phyloP scores from a whole-genome alignment of 1,284 basidiomycete species.

The Mrakiaceae sp. region DNA sequence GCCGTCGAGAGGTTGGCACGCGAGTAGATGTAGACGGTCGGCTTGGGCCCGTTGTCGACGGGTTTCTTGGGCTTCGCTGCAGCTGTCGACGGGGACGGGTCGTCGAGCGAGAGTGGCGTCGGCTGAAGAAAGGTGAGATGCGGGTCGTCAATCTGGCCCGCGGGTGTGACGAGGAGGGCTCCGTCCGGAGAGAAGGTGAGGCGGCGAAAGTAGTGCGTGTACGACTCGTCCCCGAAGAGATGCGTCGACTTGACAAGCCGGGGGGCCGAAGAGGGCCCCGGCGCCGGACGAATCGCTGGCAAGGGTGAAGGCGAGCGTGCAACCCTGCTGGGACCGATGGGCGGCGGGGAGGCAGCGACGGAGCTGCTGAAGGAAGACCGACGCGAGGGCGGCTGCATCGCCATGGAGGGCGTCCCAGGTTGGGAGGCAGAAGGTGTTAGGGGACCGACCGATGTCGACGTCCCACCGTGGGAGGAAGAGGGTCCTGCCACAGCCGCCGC shows the following conservation, averaged over 20 bases:
- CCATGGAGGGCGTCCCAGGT: conserved; percentile 28
- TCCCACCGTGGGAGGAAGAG: conserved; percentile 33
- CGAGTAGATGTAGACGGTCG: conserved; percentile 87
- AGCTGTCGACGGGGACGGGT: conserved; percentile 13
- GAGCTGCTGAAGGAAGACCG: conserved; percentile 71
- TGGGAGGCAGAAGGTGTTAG: conserved; percentile 10
- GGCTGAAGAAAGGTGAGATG: conserved; percentile 37
- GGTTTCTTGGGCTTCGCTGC: conserved; percentile 16
- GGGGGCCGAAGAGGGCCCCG: conserved; percentile 33
- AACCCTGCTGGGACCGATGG: conserved; percentile 21
- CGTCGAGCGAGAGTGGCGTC: conserved; percentile 21
- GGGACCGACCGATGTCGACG: not conserved
- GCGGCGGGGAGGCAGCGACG: conserved; percentile 32
- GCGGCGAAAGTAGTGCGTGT: conserved; percentile 89
- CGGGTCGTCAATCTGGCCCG: conserved; percentile 90
- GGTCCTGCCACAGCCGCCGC: conserved; percentile 47
- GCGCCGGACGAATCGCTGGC: conserved; percentile 58
- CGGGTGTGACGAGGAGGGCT: conserved; percentile 81
- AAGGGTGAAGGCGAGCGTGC: conserved; percentile 81
- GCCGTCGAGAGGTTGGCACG: conserved; percentile 82
- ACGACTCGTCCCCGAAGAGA: conserved; percentile 90
- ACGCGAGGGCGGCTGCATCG: conserved; percentile 46
- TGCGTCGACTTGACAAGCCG: conserved; percentile 45
- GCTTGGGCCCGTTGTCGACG: conserved; percentile 42
- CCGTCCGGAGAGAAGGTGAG: conserved; percentile 93